These are phyloP conservation scores for Phytophthora syringae DNA, from an alignment of 352 stramenopile species.

Conservation along the genomic window DNA sequence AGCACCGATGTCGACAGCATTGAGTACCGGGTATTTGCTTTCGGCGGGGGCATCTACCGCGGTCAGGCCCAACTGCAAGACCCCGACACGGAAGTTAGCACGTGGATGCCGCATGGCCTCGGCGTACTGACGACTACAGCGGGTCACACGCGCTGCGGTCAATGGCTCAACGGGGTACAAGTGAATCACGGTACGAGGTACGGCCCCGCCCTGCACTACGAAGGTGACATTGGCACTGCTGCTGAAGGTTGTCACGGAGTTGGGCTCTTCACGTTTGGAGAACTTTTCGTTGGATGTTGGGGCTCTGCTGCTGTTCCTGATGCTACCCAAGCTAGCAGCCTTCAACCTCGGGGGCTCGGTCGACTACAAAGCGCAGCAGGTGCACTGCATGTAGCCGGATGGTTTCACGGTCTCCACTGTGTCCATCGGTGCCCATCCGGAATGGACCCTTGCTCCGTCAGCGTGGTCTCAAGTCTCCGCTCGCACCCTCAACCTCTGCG, in stretches of 20 bases:
- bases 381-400: constrained; percentile 34
- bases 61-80: constrained; percentile 23
- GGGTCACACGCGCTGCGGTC: constrained; percentile 39
- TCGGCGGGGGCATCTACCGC: constrained; percentile 21
- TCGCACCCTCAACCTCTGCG: constrained; percentile 21
- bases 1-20: constrained; percentile 1
- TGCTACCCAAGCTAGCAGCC: neutral
- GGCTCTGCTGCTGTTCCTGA: constrained; percentile 2
- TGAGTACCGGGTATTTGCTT: constrained; percentile 19
- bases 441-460: constrained; percentile 7
- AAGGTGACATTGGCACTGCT: constrained; percentile 36
- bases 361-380: constrained; percentile 26
- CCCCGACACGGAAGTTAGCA: neutral
- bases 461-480: constrained; percentile 2
- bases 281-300: constrained; percentile 53
- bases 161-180: constrained; percentile 52
- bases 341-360: constrained; percentile 46
- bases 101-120: constrained; percentile 44
- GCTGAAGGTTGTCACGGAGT: constrained; percentile 37
- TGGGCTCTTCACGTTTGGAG: constrained; percentile 49
- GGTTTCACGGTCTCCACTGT: constrained; percentile 57
- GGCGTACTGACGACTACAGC: constrained; percentile 45
- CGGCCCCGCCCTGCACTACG: constrained; percentile 46
- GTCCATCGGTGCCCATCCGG: constrained; percentile 25
- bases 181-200: constrained; percentile 43